Conservation (phyloP, 2,329 filamentous ascomycete genomes). For the Sclerotinia nivalis region DNA sequence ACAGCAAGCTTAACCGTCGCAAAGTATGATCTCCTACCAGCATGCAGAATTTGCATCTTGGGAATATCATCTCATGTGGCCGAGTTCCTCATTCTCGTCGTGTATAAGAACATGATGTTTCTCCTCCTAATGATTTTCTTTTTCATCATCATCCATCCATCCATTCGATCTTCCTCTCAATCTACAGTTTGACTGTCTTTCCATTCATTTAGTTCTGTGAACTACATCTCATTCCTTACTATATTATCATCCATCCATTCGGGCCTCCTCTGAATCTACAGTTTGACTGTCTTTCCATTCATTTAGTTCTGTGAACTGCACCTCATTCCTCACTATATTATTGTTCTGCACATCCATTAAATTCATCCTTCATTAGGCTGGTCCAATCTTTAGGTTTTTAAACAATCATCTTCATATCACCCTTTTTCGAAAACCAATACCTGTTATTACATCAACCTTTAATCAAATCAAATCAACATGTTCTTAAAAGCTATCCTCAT, state of each 20-base stretch:
- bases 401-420: not conserved
- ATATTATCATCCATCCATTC: constrained; percentile 1
- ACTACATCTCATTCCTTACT: constrained; percentile 28
- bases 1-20: no score
- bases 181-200: constrained; percentile 26
- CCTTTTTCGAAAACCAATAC: constrained; percentile 7
- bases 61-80: not conserved
- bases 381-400: constrained; percentile 33
- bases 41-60: not conserved
- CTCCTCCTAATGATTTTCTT: not conserved
- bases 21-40: constrained; percentile 16
- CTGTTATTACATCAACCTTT: constrained; percentile 19
- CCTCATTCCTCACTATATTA: not conserved
- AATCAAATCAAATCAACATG: constrained; percentile 30
- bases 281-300: constrained; percentile 30
- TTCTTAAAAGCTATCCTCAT: constrained; percentile 35
- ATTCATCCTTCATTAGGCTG: constrained; percentile 34
- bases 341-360: constrained; percentile 32
- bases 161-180: constrained; percentile 15
- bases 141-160: constrained; percentile 3
- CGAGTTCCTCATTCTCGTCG: not conserved
- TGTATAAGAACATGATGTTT: constrained; percentile 16
- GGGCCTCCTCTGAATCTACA: constrained; percentile 17
- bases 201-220: constrained; percentile 40
- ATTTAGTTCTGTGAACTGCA: constrained; percentile 40